Conservation (phyloP, 805 yeast genomes). For the Zygosaccharomyces rouxii region DNA sequence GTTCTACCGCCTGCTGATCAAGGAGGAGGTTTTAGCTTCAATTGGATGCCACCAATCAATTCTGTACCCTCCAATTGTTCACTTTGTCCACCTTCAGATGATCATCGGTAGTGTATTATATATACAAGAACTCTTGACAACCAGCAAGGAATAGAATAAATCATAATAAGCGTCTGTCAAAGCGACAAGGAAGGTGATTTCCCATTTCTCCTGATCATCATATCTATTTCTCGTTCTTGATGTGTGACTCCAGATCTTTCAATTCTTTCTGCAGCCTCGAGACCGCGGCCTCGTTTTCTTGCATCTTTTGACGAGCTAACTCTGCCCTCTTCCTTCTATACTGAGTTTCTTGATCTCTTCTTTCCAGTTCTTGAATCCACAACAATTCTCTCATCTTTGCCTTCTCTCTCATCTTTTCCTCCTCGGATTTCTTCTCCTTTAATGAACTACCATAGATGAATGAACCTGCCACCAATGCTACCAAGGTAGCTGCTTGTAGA, state of each 20-base stretch:
- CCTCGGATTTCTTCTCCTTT: constrained; percentile 47
- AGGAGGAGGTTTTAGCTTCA: background rate
- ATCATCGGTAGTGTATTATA: background rate
- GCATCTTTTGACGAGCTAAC: constrained; percentile 44
- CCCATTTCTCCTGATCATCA: too few species aligned
- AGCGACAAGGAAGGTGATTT: background rate
- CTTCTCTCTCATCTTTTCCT: constrained; percentile 65
- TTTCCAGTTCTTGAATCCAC: constrained; percentile 88
- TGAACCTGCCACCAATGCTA: constrained; percentile 80
- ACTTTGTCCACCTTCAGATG: background rate
- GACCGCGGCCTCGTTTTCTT: constrained; percentile 36
- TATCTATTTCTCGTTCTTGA: constrained; percentile 7
- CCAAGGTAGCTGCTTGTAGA: constrained; percentile 76
- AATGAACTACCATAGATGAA: constrained; percentile 54
- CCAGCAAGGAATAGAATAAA: background rate
- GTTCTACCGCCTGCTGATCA: too few species aligned
- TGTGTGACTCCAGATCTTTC: constrained; percentile 25
- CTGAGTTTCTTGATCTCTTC: constrained; percentile 73
- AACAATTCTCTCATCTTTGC: constrained; percentile 79
- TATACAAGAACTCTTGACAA: background rate
- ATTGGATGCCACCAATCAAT: background rate
- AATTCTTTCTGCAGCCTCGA: constrained; percentile 26
- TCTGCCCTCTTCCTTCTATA: constrained; percentile 67
- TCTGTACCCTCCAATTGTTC: background rate
- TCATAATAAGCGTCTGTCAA: background rate